Base-by-base conservation (phyloP, 2,329 filamentous ascomycete genomes). In the Clonostachys rhizophaga region DNA sequence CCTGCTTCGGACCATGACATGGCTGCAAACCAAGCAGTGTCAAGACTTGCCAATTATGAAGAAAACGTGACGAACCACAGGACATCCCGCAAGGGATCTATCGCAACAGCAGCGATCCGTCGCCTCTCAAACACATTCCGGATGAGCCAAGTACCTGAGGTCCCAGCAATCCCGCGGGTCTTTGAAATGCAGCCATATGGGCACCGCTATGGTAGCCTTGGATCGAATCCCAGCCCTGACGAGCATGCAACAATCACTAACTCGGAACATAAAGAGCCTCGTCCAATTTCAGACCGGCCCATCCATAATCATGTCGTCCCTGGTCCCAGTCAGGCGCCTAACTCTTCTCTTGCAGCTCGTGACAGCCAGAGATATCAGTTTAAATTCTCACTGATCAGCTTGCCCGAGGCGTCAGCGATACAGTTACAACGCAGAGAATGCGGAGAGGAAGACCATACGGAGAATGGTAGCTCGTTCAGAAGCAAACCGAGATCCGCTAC, bases 401-500 rank as follows among this genome's bases (percentile, higher is more conserved):
- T 70, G 14, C 59, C 61, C 1, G 66, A 68, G 35, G 67, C 67
- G 13, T 64, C 65, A 3, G 58, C 57, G 49, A 30, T 63, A 16
- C 66, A 68, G 42, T 56, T 57, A 8, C 54, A 59, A 20, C 61
- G 65, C 17, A 50, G 62, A 39, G 56, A 62, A 16, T 49, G 62
- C 13, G 66, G 65, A 7, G 62, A 68, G 42, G 66, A 68, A 46
- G 66, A 69, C 35, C 64, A 68, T 42, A 68, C 62, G 1, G 59
- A 65, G 34, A 48, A 53, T 5, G 56, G 52, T 3, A 49, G 51
- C 2, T 58, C 56, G 0, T 67, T 67, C 48, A 57, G 55, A 4
- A 54, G 55, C 20, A 59, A 54, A 46, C 54, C 50, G 9, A 57
- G 60, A 40, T 61, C 61, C 5, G 58, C 53, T 7, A 65, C 65